Evolutionary conservation across 345 rosid species (phyloP).

Genomic region (Gossypium mustelinum): DNA sequence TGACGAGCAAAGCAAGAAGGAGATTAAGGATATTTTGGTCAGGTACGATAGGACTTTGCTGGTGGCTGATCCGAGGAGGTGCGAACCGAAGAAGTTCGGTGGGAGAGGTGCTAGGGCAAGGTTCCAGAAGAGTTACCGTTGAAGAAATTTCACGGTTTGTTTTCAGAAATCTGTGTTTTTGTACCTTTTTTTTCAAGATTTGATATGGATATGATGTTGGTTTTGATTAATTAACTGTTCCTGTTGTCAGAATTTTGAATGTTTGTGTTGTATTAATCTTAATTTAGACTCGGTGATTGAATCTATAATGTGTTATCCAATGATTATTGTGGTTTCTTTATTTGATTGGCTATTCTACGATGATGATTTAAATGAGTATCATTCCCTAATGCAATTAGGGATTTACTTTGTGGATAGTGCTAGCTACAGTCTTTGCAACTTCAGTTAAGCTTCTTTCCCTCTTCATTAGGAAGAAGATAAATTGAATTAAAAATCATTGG

Average conservation of each 20-base stretch:
- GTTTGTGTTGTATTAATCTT: not conserved
- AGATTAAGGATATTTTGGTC: slow-evolving; percentile 79
- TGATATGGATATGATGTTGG: not conserved
- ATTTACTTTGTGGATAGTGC: not conserved
- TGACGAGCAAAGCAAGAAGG: slow-evolving; percentile 88
- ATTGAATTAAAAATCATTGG: no score
- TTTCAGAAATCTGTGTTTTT: not conserved
- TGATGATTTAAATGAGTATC: not conserved
- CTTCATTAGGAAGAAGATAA: no score
- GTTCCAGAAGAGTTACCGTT: slow-evolving; percentile 97
- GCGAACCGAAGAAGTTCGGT: slow-evolving; percentile 98
- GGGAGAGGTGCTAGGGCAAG: slow-evolving; percentile 92
- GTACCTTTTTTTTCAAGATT: not conserved
- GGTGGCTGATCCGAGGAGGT: slow-evolving; percentile 87
- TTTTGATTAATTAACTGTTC: not conserved
- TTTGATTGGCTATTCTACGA: not conserved
- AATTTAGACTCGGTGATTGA: not conserved
- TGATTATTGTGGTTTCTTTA: not conserved
- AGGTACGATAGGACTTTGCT: slow-evolving; percentile 84
- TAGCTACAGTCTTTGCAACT: no score
- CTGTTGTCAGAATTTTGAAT: not conserved
- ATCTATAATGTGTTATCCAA: not conserved
- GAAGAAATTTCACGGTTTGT: slow-evolving; percentile 18
- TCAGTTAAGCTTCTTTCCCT: no score
- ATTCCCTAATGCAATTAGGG: not conserved